phyloP scores from a whole-genome alignment of 495 filamentous ascomycete genomes.

The Trichoderma orchidacearum region DNA sequence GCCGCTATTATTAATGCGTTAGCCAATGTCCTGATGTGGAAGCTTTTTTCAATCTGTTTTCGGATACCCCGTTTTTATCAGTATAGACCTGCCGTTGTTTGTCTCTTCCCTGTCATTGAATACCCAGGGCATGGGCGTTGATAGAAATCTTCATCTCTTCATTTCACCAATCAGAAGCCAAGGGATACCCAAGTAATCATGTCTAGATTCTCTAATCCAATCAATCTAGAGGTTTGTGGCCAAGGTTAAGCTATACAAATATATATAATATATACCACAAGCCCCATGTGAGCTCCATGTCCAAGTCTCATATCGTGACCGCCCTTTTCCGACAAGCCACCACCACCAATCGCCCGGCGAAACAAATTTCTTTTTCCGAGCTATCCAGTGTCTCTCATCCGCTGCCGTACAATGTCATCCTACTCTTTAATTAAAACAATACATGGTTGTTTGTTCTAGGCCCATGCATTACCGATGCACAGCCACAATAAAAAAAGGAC shows the following conservation, averaged over 20 bases:
- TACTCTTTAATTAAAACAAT: neutral
- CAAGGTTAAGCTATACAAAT: too few relatives aligned
- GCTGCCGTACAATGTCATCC: neutral
- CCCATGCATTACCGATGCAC: neutral
- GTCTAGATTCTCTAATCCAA: neutral
- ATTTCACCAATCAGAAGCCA: neutral
- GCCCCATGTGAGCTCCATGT: too few relatives aligned
- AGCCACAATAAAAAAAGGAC: neutral
- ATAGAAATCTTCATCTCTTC: neutral
- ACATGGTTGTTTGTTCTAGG: neutral
- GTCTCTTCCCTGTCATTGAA: too few relatives aligned
- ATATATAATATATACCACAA: too few relatives aligned
- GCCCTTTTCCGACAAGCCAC: neutral
- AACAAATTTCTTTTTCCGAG: neutral
- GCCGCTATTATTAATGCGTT: too few relatives aligned
- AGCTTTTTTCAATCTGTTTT: too few relatives aligned
- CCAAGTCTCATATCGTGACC: neutral
- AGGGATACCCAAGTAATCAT: neutral
- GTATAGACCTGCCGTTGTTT: neutral
- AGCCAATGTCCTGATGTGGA: too few relatives aligned
- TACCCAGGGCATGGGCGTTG: too few relatives aligned
- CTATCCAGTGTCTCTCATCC: neutral
- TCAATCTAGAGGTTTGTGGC: neutral
- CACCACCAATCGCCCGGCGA: neutral
- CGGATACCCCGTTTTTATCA: neutral